Evolutionary conservation across 768 basidiomycete genomes (phyloP).

Genomic region (Cystobasidium onofrii): DNA sequence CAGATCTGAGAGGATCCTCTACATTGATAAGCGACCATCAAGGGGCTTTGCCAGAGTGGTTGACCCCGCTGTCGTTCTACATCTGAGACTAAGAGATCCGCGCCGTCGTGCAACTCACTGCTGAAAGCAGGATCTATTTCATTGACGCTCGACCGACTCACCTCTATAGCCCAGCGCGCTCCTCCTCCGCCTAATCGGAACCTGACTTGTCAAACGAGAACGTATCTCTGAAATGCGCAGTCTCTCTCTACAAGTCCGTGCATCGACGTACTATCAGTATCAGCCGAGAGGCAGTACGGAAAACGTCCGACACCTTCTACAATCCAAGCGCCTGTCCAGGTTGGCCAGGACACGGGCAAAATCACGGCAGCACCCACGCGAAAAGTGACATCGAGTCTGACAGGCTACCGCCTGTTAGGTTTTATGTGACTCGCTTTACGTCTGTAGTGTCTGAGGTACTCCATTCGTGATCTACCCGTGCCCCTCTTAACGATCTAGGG

Average conservation of each 20-base stretch:
- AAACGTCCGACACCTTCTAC: background rate
- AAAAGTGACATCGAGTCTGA: background rate
- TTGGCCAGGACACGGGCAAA: background rate
- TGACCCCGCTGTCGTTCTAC: background rate
- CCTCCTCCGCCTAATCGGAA: background rate
- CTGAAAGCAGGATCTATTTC: background rate
- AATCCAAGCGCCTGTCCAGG: background rate
- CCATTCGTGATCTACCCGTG: background rate
- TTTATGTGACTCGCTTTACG: background rate
- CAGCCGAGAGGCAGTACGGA: background rate
- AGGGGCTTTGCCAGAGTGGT: background rate
- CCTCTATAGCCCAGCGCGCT: background rate
- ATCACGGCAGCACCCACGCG: background rate
- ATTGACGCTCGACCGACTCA: background rate
- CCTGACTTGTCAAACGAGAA: slow-evolving; percentile 20
- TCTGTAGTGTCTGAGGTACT: slow-evolving; percentile 1
- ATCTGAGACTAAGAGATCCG: background rate
- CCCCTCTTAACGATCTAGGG: background rate
- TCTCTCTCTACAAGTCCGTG: background rate
- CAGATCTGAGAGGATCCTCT: background rate
- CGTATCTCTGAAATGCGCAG: slow-evolving; percentile 32
- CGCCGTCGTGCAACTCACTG: background rate
- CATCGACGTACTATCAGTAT: background rate
- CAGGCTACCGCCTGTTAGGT: background rate
- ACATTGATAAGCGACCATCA: background rate